A percentile compares a stretch with the other conserved stretches of the same genome.
Evolutionary conservation across 2,329 filamentous ascomycete species (phyloP).

Genomic region (Botrytis medusae): DNA sequence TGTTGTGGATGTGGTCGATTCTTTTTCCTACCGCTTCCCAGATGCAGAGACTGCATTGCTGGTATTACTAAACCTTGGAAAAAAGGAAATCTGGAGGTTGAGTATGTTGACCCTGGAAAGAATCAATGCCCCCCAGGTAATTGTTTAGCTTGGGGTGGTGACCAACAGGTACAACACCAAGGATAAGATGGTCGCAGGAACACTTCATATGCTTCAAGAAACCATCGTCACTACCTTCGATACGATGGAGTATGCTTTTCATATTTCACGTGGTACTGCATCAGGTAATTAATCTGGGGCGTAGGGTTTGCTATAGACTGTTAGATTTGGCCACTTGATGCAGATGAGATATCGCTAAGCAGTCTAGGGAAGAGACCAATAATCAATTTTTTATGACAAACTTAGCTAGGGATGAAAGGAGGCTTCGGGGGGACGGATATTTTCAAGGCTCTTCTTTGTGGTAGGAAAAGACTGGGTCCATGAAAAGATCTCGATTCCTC

Average conservation of each 20-base stretch:
- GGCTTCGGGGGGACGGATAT: too few species aligned
- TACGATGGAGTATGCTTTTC: not conserved
- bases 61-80: not conserved
- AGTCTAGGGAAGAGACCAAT: too few species aligned
- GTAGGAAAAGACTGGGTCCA: too few species aligned
- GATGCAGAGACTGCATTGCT: not conserved
- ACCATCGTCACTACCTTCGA: not conserved
- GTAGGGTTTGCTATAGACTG: too few species aligned
- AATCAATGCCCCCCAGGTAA: not conserved
- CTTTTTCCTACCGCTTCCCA: not conserved
- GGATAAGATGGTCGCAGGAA: not conserved
- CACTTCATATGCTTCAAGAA: not conserved
- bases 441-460: too few species aligned
- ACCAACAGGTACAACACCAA: not conserved
- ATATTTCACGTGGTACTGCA: not conserved
- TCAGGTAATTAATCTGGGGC: too few species aligned
- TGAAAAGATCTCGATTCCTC: too few species aligned
- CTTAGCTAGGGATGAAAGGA: too few species aligned
- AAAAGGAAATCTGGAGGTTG: not conserved
- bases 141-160: not conserved
- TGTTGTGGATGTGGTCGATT: not conserved
- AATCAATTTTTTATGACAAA: too few species aligned
- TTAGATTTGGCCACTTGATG: too few species aligned
- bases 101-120: fast-evolving
- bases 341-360: too few species aligned